Base-by-base conservation (phyloP, 805 yeast species). In the Ogataea allantospora region DNA sequence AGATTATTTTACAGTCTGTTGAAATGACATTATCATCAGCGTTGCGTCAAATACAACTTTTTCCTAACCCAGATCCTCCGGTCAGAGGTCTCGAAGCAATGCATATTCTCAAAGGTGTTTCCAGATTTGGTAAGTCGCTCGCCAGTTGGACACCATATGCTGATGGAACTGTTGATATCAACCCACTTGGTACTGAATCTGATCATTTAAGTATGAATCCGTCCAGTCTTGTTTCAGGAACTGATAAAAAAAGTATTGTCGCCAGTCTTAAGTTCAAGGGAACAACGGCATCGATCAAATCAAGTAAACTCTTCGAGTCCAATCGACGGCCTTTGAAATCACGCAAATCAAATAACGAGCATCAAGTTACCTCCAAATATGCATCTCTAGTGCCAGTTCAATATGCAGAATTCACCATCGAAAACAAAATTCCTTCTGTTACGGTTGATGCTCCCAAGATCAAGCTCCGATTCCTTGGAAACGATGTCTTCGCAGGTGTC, bases 131-230 rank as follows among this genome's bases (percentile, higher is more conserved):
- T 1, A 64, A 73, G 19, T 70, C 88, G 7, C 53, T 81, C 38
- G 95, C 91, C 0, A 68, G 76, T 6, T 86, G 95, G 95, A 55
- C 75, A 0, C 74, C 81, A 0, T 86, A 83, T 56, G 91, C 95
- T 0, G 78, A 79, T 47, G 78, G 78, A 0, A 62, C 67, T 1
- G 75, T 78, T 6, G 95, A 86, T 57, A 67, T 73, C 3, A 71
- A 80, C 0, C 89, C 95, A 0, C 63, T 84, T 24, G 75, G 70
- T 12, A 59, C 67, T 23, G 54, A 64, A 1, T 61, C 59, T 7
- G 48, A 54, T 1, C 87, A 80, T 52, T 46, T 61, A 2, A 43
- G 67, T 1, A 41, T 75, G 10, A 47, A 51, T 27, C 61, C 60
- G 5, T 45, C 39, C 26, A 37, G 38, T 3, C 47, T 44, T 3